These are phyloP conservation scores for Fusarium metavorans DNA, from an alignment of 2,329 filamentous ascomycete genomes.

Conservation along the genomic window DNA sequence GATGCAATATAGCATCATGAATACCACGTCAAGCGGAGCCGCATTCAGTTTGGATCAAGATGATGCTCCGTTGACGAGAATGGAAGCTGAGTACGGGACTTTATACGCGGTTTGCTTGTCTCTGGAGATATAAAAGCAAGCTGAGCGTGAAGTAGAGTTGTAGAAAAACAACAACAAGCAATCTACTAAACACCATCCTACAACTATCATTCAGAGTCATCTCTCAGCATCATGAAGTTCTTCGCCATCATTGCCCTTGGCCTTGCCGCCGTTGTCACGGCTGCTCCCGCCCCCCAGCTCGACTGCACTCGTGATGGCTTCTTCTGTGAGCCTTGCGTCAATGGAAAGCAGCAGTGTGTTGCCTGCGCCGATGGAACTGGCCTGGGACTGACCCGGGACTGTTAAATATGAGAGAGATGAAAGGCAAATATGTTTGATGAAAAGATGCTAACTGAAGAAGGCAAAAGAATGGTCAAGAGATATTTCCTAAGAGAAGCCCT, in stretches of 20 bases:
- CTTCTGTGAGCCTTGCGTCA: background rate
- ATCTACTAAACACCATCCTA: background rate
- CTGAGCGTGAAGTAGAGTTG: too few relatives aligned
- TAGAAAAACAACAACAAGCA: background rate
- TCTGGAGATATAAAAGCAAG: background rate
- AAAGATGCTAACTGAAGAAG: background rate
- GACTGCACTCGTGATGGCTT: background rate
- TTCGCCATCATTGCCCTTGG: background rate
- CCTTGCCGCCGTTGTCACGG: background rate
- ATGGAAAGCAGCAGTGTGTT: background rate
- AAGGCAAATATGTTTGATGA: background rate
- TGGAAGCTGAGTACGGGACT: background rate
- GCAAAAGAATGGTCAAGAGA: background rate
- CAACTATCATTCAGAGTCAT: too few relatives aligned
- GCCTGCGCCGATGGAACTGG: constrained; percentile 2
- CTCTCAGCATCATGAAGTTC: background rate
- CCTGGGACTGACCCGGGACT: background rate
- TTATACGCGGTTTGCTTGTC: background rate
- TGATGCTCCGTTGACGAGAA: background rate
- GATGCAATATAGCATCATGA: background rate
- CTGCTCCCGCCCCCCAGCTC: background rate
- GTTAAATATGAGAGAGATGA: background rate
- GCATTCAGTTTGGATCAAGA: background rate
- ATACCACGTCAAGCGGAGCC: background rate
- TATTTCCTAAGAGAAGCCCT: background rate